Evolutionary conservation across 768 basidiomycete species (phyloP).

Genomic region (Trametes coccinea): DNA sequence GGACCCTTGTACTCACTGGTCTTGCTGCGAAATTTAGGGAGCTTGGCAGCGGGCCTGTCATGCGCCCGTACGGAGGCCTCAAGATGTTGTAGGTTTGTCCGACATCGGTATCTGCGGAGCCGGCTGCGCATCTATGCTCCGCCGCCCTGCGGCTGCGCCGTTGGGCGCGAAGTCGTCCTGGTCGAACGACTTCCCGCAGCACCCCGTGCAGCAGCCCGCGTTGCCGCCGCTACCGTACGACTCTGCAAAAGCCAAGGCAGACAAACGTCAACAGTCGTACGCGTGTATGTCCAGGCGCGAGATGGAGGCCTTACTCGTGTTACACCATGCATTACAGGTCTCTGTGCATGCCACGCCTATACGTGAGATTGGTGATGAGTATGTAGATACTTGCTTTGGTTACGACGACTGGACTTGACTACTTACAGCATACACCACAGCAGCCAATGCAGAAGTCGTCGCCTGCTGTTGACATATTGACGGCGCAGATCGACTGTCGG

Average conservation of each 20-base stretch:
- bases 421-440: constrained; percentile 14
- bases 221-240: neutral
- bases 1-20: too few species aligned
- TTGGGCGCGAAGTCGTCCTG: constrained; percentile 14
- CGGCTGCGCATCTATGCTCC: constrained; percentile 3
- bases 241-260: neutral
- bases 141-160: neutral
- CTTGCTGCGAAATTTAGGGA: too few species aligned
- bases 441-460: constrained; percentile 3
- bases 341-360: constrained; percentile 9
- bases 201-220: constrained; percentile 15
- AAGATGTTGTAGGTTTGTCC: neutral
- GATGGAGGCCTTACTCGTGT: neutral
- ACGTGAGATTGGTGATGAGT: neutral
- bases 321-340: constrained; percentile 2
- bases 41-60: too few species aligned
- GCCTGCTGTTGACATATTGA: neutral
- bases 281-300: too few species aligned
- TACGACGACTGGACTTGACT: too few species aligned
- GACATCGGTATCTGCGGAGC: constrained; percentile 5
- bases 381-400: neutral
- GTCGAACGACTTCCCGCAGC: constrained; percentile 15
- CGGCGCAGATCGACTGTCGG: too few species aligned
- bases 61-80: neutral
- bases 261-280: neutral